A percentile compares a stretch with the other conserved stretches of the same genome.
Conservation (phyloP, 1,284 basidiomycete species). For the Phellopilus nigrolimitatus region DNA sequence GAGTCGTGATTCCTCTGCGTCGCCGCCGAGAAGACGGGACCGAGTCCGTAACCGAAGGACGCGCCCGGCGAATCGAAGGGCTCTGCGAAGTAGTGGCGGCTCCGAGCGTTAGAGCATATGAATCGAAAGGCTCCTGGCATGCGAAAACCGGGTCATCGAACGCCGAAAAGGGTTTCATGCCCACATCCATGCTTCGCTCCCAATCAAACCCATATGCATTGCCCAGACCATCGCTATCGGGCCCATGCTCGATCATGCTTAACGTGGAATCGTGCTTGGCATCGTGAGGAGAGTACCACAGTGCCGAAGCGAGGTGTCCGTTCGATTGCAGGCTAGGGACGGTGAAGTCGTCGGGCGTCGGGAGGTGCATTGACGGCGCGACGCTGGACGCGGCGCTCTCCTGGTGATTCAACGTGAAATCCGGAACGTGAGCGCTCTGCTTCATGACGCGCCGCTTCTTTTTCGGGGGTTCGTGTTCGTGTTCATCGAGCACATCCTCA, state of each 20-base stretch:
- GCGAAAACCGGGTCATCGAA: neutral
- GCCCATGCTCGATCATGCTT: neutral
- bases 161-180: neutral
- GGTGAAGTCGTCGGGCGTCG: slow-evolving; percentile 7
- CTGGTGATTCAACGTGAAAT: slow-evolving; percentile 10
- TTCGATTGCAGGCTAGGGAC: no score
- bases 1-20: neutral
- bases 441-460: slow-evolving; percentile 2
- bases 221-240: neutral
- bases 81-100: neutral
- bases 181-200: neutral
- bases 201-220: neutral
- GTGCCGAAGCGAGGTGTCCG: no score
- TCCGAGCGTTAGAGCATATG: neutral
- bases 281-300: neutral
- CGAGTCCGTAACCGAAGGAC: neutral
- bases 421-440: neutral
- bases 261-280: neutral
- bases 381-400: neutral
- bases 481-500: no score
- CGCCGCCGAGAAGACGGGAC: neutral
- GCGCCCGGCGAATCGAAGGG: neutral
- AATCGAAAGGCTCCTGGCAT: neutral
- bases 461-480: neutral
- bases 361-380: neutral